These are phyloP conservation scores for Suhomyces panamericanus DNA, from an alignment of 1,139 yeast species.

Conservation along the genomic window DNA sequence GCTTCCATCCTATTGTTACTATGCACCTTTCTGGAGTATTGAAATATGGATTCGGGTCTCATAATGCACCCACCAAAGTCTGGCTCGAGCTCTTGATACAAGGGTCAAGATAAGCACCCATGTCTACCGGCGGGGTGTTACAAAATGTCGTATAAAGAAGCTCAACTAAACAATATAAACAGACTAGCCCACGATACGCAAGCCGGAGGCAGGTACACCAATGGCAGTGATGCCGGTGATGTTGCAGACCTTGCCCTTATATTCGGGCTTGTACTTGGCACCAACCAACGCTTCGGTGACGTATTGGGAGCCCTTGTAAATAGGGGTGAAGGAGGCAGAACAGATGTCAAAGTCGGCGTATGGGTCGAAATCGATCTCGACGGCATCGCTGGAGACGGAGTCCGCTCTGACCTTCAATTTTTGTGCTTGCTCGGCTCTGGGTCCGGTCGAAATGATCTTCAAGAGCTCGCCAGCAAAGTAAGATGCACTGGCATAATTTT, in stretches of 20 bases:
- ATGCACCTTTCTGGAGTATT: too few species aligned
- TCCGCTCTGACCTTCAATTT: constrained; percentile 82
- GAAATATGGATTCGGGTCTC: too few species aligned
- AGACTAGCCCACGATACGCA: constrained; percentile 50
- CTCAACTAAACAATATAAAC: constrained; percentile 3
- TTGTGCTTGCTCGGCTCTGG: constrained; percentile 86
- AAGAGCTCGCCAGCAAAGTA: constrained; percentile 86
- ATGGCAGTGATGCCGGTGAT: constrained; percentile 76
- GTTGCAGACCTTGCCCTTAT: constrained; percentile 75
- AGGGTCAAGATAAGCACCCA: too few species aligned
- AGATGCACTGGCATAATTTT: constrained; percentile 86
- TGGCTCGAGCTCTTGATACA: too few species aligned
- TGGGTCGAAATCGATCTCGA: constrained; percentile 90
- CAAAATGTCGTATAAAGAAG: neutral
- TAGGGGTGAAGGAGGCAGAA: constrained; percentile 84
- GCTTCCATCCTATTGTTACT: too few species aligned
- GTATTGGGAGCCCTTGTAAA: constrained; percentile 70
- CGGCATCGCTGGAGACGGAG: constrained; percentile 75
- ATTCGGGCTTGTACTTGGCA: constrained; percentile 76
- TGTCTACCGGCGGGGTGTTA: neutral
- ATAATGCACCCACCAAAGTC: too few species aligned
- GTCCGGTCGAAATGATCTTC: constrained; percentile 64
- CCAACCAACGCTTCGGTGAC: constrained; percentile 88
- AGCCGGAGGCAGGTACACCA: constrained; percentile 96
- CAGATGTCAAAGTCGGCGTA: constrained; percentile 90